Evolutionary conservation across 2,329 filamentous ascomycete genomes (phyloP), one percentile per base, ranked within the genome.

Genomic region (Celoporthe dispersa): DNA sequence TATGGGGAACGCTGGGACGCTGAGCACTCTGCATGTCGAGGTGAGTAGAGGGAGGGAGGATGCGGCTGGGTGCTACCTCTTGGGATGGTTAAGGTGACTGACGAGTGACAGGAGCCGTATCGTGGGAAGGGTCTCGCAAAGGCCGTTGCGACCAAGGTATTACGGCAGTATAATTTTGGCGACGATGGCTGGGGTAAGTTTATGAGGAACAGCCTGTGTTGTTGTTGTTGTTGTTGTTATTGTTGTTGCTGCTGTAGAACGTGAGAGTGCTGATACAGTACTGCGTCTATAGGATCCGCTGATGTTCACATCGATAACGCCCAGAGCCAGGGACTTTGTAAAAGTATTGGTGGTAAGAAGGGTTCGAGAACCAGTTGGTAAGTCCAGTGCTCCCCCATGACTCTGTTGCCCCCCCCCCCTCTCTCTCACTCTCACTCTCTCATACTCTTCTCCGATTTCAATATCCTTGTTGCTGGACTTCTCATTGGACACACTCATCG

Each of bases 71-170:
- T 64, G n/a, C 37, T 39, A 11, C 22, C 44, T 55, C 37, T 41
- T n/a, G 25, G 19, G 37, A 22, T 28, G 33, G 12, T 28, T 41
- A 8, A 31, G 37, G 9, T 19, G 25, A n/a, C 69, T 68, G 55
- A 68, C 64, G n/a, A 33, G n/a, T 2, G 41, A 44, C 28, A 85
- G 82, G 82, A 85, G 57, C 75, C 81, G 1, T 91, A 87, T 73
- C 85, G 91, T 39, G 86, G 89, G 0, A 83, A 80, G 57, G 91
- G 91, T 0, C 79, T 93, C 39, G 91, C 90, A 1, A 91, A 90
- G 76, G 81, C 83, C 0, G 80, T 93, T 4, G 86, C 87, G 0
- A 80, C 83, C 33, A 90, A 86, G 75, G 77, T 92, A 2, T 84
- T 92, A 61, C 80, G 80, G 4, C 84, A 89, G 53, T 81, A 84